Conservation (phyloP, 2,329 filamentous ascomycete species). For the Penicillium sclerotigenum region DNA sequence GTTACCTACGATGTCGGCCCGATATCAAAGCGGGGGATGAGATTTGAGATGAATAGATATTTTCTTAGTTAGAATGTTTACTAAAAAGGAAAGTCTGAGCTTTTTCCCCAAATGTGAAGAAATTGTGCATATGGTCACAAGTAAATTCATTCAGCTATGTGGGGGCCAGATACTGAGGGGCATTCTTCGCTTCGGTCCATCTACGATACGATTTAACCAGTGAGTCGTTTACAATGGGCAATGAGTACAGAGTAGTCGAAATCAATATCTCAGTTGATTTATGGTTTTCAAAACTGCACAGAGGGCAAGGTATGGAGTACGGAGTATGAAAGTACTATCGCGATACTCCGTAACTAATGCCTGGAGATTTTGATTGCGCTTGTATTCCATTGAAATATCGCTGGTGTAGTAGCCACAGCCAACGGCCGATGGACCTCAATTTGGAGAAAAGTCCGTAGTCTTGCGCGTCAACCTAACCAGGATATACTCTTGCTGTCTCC, state of each 20-base stretch:
- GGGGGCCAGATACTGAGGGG: not conserved
- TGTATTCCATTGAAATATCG: not conserved
- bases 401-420: not conserved
- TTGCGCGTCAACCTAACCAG: not conserved
- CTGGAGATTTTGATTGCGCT: not conserved
- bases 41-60: no score
- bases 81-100: no score
- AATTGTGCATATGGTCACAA: no score
- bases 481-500: not conserved
- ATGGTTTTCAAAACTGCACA: not conserved
- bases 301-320: not conserved
- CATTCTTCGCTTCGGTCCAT: not conserved
- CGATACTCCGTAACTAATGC: no score
- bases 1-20: no score
- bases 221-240: not conserved
- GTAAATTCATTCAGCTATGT: no score
- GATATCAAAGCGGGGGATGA: no score
- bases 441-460: not conserved
- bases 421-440: not conserved
- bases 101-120: no score
- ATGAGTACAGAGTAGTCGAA: not conserved
- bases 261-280: not conserved
- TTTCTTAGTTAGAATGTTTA: no score
- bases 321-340: no score
- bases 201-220: not conserved